Evolutionary conservation across 1,139 yeast genomes (phyloP), one percentile per base, ranked within the genome.

Genomic region (Pneumocystis oryctolagi): DNA sequence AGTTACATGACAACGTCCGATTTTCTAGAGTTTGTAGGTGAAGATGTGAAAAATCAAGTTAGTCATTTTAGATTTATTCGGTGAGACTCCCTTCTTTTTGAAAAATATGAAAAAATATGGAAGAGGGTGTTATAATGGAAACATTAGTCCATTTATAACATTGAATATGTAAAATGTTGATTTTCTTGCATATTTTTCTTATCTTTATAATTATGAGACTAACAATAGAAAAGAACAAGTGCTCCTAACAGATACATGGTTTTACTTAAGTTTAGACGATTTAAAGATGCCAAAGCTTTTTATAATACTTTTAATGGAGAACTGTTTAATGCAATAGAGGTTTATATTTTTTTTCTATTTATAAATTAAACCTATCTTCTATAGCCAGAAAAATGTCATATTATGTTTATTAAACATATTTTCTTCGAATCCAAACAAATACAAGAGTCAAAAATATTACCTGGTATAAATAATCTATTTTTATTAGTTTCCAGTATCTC

Each of bases 1-100:
- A 84, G 89, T 3, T 90, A 89, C 71, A 84, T 89, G 72, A 84
- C 95, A 0, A 88, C 94, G 0, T 85, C 89, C 18, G 97, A 89
- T 70, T 72, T 90, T 32, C 72, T 89, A 25, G 95, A 92, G 5
- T 89, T 84, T 71, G 81, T 90, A 16, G 95, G 94, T 14, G 83
- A 84, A 47, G 74, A 77, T 0, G 78, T 79, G 53, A 75, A 82
- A 68, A 77, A 78, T n/a, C 74, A 76, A 58, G 80, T 88, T 5
- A 80, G 90, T 0, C 94, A 89, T 74, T 79, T 89, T 62, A 77
- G 97, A 61, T 79, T 90, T 65, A 74, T 90, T 39, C 80, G 84
- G 69, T 47, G 25, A 47, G 37, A 34, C 12, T 34, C 9, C 9
- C n/a, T n/a, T 34, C 9, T 34, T 34, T 34, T 34, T 9, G 14